These are phyloP conservation scores for Cicer pinnatifidum DNA, from an alignment of 306 rosid genomes.

Conservation along the genomic window DNA sequence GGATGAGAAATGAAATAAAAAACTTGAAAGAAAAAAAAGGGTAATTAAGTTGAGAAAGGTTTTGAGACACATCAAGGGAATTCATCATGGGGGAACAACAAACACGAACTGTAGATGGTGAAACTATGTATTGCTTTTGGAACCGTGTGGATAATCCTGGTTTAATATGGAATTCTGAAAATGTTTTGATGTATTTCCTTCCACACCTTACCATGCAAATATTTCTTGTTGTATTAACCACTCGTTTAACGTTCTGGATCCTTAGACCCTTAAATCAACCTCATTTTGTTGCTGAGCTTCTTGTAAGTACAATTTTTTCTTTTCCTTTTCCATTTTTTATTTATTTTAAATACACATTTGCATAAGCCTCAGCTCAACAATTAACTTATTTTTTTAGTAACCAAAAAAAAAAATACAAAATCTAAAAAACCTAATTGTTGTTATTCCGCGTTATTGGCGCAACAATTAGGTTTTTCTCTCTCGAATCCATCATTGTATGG, in stretches of 20 bases:
- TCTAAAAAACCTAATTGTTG: no score
- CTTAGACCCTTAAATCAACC: conserved; percentile 47
- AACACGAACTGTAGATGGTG: no score
- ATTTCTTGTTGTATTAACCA: background rate
- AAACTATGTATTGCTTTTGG: background rate
- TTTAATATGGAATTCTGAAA: conserved; percentile 7
- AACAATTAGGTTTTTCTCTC: no score
- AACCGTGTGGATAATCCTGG: conserved; percentile 22
- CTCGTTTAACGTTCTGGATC: conserved; percentile 14
- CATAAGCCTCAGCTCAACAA: background rate
- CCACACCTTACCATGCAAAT: background rate
- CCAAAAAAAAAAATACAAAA: no score
- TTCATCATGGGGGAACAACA: background rate
- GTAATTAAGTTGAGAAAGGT: conserved; percentile 12
- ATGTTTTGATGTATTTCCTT: background rate
- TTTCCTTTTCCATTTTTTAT: background rate
- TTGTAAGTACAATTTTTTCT: conserved; percentile 37
- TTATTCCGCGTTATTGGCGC: no score
- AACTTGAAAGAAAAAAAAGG: conserved; percentile 5
- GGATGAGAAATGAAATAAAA: conserved; percentile 1
- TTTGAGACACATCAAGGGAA: background rate
- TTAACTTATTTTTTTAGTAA: background rate
- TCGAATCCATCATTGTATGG: no score
- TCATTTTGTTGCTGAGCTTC: conserved; percentile 43
- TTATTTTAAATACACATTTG: background rate